phyloP scores from a whole-genome alignment of 1,284 basidiomycete species.

The Moesziomyces antarcticus region DNA sequence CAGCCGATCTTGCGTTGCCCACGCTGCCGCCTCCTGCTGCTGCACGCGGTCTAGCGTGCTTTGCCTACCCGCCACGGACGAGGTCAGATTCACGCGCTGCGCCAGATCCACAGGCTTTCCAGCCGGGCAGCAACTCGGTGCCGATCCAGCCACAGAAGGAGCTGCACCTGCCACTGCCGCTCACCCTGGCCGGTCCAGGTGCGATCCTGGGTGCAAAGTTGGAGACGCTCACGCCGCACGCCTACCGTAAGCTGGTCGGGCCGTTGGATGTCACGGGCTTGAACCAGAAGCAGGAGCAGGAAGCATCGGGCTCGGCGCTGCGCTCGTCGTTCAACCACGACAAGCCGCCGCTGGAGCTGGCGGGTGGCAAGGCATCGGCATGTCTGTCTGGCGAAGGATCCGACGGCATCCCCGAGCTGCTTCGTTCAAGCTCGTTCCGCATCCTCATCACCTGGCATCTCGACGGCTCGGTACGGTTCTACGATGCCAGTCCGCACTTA shows the following conservation, averaged over 20 bases:
- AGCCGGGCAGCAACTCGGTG: background rate
- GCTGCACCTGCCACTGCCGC: conserved; percentile 56
- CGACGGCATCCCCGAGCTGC: conserved; percentile 29
- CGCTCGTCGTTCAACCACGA: conserved; percentile 24
- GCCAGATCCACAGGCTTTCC: background rate
- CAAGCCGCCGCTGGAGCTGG: conserved; percentile 32
- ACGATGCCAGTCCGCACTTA: conserved; percentile 61
- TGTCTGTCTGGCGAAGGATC: conserved; percentile 26
- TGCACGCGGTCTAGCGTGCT: conserved; percentile 55
- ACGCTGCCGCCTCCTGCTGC: conserved; percentile 61
- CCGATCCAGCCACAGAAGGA: conserved; percentile 18
- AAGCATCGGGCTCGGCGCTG: conserved; percentile 17
- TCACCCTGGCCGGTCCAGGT: conserved; percentile 53
- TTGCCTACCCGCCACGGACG: conserved; percentile 55
- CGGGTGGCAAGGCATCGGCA: conserved; percentile 51
- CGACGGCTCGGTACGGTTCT: conserved; percentile 62
- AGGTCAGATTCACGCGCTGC: background rate
- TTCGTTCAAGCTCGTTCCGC: conserved; percentile 34
- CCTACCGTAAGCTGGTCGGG: conserved; percentile 57
- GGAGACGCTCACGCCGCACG: conserved; percentile 38
- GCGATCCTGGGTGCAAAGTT: conserved; percentile 56
- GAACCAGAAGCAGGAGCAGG: conserved; percentile 41
- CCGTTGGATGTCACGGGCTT: conserved; percentile 35
- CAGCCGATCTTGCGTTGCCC: conserved; percentile 54
- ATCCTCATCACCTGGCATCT: conserved; percentile 63